A percentile compares a stretch with the other conserved stretches of the same genome.
phyloP scores from a whole-genome alignment of 2,329 filamentous ascomycete genomes.

The Cercospora janseana region DNA sequence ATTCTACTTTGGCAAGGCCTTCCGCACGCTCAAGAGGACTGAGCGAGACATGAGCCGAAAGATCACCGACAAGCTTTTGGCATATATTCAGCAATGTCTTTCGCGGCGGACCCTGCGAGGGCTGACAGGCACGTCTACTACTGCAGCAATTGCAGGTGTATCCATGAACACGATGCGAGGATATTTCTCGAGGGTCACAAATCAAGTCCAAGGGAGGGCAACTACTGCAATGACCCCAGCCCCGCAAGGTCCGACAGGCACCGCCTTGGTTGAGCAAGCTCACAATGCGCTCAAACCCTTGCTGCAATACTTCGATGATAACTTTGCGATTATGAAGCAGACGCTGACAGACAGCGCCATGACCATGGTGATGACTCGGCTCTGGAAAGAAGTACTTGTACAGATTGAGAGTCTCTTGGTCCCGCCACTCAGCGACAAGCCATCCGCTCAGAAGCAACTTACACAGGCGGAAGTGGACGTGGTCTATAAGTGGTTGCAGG shows the following conservation, averaged over 20 bases:
- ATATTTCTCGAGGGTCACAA: constrained; percentile 50
- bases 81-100: constrained; percentile 86
- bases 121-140: constrained; percentile 57
- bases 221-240: constrained; percentile 25
- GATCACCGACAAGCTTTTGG: constrained; percentile 96
- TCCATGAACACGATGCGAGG: constrained; percentile 61
- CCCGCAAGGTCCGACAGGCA: constrained; percentile 12
- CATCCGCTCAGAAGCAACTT: constrained; percentile 78
- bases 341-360: constrained; percentile 94
- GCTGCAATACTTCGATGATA: constrained; percentile 95
- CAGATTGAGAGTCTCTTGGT: constrained; percentile 89
- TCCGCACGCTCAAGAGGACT: constrained; percentile 89
- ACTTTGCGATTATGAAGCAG: constrained; percentile 98
- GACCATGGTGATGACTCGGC: constrained; percentile 94
- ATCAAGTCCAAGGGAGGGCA: constrained; percentile 40
- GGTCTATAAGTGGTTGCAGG: constrained; percentile 87
- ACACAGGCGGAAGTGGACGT: constrained; percentile 87
- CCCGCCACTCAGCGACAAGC: constrained; percentile 91
- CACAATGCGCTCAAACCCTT: constrained; percentile 79
- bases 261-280: constrained; percentile 67
- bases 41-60: constrained; percentile 97
- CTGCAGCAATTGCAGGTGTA: constrained; percentile 58
- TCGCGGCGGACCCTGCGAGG: constrained; percentile 76
- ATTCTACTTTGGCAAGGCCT: constrained; percentile 97
- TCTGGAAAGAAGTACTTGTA: constrained; percentile 96